These are phyloP conservation scores for Oryza brachyantha DNA, from an alignment of 176 grass and related monocot genomes.

Conservation along the genomic window DNA sequence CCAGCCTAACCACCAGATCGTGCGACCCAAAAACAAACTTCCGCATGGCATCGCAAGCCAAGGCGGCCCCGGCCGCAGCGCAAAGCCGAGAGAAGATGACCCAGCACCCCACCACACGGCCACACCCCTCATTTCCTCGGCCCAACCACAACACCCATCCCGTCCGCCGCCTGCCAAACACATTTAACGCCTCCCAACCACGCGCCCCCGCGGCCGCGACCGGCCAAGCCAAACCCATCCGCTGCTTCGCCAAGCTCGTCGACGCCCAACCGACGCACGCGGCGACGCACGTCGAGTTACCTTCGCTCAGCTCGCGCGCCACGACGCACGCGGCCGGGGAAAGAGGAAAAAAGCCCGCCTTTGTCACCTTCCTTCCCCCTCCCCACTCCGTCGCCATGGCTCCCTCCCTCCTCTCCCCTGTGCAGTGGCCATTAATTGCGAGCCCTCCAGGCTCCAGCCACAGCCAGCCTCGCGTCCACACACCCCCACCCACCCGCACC, in stretches of 20 bases:
- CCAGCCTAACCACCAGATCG: constrained; percentile 5
- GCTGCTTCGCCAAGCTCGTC: not conserved
- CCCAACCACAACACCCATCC: constrained; percentile 34
- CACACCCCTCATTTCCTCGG: not conserved
- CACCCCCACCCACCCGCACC: not conserved
- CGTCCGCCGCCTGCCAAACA: constrained; percentile 33
- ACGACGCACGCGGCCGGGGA: not conserved
- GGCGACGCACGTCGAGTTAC: not conserved
- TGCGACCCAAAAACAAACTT: not conserved
- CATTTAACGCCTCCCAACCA: constrained; percentile 60
- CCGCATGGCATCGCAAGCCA: not conserved
- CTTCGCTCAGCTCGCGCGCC: not conserved
- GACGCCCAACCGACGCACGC: not conserved
- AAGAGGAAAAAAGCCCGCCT: not conserved
- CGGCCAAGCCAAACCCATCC: not conserved
- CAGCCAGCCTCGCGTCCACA: not conserved
- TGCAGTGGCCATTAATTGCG: constrained; percentile 7
- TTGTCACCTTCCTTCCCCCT: not conserved
- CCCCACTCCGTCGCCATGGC: no score
- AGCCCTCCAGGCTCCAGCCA: not conserved
- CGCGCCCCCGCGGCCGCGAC: not conserved
- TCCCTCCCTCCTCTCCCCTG: no score
- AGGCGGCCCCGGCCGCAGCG: not conserved
- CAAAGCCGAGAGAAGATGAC: no score
- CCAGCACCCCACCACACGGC: not conserved